phyloP scores from a whole-genome alignment of 2,329 filamentous ascomycete species.

The Clathrospora elynae region DNA sequence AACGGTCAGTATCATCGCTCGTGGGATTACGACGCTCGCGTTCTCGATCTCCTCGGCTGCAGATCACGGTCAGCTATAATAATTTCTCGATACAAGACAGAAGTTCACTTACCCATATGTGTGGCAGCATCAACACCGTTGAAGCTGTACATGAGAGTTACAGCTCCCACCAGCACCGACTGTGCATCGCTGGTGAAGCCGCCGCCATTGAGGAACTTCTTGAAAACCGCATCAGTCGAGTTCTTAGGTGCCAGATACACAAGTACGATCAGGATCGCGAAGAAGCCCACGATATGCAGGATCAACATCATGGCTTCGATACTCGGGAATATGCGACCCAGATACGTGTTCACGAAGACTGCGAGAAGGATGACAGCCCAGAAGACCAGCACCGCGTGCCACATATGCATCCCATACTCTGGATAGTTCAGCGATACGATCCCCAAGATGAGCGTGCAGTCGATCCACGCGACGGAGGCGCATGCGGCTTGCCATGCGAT shows the following conservation, averaged over 20 bases:
- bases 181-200: slow-evolving; percentile 47
- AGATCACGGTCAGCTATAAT: too few species aligned
- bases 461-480: slow-evolving; percentile 10
- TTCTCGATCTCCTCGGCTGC: slow-evolving; percentile 31
- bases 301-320: slow-evolving; percentile 53
- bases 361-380: slow-evolving; percentile 48
- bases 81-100: too few species aligned
- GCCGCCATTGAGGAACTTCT: slow-evolving; percentile 49
- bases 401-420: slow-evolving; percentile 42
- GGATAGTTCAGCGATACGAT: slow-evolving; percentile 8
- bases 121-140: too few species aligned
- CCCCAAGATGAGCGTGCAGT: slow-evolving; percentile 11
- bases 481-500: slow-evolving; percentile 22
- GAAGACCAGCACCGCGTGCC: slow-evolving; percentile 55
- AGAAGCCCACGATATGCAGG: slow-evolving; percentile 55
- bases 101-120: too few species aligned
- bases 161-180: slow-evolving; percentile 41
- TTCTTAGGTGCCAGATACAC: slow-evolving; percentile 17
- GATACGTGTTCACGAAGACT: slow-evolving; percentile 49
- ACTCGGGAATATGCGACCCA: slow-evolving; percentile 49
- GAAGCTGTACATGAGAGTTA: slow-evolving; percentile 40
- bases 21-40: slow-evolving; percentile 30
- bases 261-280: slow-evolving; percentile 51
- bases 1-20: slow-evolving; percentile 41
- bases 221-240: slow-evolving; percentile 43